These are phyloP conservation scores for Podila clonocystis DNA, from an alignment of 192 early-diverging fungal genomes.

Conservation along the genomic window DNA sequence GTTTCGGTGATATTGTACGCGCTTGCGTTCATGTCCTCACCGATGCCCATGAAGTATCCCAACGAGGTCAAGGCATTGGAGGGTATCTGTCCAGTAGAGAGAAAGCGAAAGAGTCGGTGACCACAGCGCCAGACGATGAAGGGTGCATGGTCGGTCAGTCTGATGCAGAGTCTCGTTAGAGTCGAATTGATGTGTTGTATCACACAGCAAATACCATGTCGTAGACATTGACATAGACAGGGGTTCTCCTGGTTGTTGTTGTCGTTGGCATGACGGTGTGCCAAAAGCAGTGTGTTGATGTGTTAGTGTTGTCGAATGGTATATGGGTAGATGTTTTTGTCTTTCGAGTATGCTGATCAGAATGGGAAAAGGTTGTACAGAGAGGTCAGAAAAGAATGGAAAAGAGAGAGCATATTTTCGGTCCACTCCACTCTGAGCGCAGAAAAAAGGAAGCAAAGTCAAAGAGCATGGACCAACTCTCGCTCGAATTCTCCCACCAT, in stretches of 20 bases:
- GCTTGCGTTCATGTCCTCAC: constrained; percentile 5
- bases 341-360: too few relatives aligned
- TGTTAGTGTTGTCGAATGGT: background rate
- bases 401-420: too few relatives aligned
- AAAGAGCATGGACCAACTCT: background rate
- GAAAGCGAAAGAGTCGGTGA: background rate
- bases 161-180: too few relatives aligned
- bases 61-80: constrained; percentile 40
- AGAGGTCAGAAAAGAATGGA: background rate
- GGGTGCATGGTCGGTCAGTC: background rate
- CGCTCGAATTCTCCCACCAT: background rate
- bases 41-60: constrained; percentile 53
- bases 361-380: background rate
- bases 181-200: background rate
- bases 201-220: constrained; percentile 47
- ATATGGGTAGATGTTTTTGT: background rate
- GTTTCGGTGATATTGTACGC: too few relatives aligned
- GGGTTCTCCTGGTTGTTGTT: constrained; percentile 25
- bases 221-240: constrained; percentile 56
- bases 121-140: too few relatives aligned
- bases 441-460: background rate
- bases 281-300: background rate
- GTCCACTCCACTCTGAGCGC: too few relatives aligned
- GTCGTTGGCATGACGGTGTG: constrained; percentile 24
- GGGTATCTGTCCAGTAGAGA: constrained; percentile 31